A percentile compares a stretch with the other conserved stretches of the same genome.
phyloP scores from a whole-genome alignment of 2,329 filamentous ascomycete genomes.

The Xylaria sp. region DNA sequence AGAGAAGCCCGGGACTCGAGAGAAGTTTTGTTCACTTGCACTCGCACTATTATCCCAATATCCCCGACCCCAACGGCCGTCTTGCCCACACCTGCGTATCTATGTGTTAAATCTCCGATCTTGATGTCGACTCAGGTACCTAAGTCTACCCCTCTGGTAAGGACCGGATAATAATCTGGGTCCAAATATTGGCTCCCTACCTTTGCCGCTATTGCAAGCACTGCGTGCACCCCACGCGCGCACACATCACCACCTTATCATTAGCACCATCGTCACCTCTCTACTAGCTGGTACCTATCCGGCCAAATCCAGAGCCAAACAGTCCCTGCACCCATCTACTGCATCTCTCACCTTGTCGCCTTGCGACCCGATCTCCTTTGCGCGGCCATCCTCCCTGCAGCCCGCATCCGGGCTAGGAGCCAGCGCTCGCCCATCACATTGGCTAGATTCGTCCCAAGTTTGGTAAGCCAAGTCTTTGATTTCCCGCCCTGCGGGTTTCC shows the following conservation, averaged over 20 bases:
- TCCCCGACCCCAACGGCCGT: not conserved
- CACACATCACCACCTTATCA: slow-evolving; percentile 15
- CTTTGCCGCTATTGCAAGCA: not conserved
- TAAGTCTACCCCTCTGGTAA: not conserved
- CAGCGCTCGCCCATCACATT: slow-evolving; percentile 6
- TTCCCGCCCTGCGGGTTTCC: slow-evolving; percentile 7
- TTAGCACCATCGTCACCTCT: too few relatives aligned
- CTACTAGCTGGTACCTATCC: too few relatives aligned
- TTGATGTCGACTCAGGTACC: too few relatives aligned
- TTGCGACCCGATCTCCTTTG: slow-evolving; percentile 25
- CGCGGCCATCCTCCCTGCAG: slow-evolving; percentile 24
- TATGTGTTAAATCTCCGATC: not conserved
- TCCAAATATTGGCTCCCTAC: not conserved
- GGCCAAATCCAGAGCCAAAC: too few relatives aligned
- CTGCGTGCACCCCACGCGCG: slow-evolving; percentile 25
- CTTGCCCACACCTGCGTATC: not conserved
- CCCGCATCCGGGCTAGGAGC: slow-evolving; percentile 17
- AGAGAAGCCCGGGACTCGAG: too few relatives aligned
- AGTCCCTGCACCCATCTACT: slow-evolving; percentile 2
- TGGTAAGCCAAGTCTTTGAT: slow-evolving; percentile 27
- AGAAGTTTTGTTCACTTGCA: too few relatives aligned
- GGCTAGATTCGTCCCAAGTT: slow-evolving; percentile 13
- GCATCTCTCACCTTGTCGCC: slow-evolving; percentile 19
- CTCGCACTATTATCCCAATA: too few relatives aligned
- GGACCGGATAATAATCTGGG: not conserved